A percentile compares a stretch with the other conserved stretches of the same genome.
Evolutionary conservation across 495 filamentous ascomycete species (phyloP).

Genomic region (Penicillium coprophilum): DNA sequence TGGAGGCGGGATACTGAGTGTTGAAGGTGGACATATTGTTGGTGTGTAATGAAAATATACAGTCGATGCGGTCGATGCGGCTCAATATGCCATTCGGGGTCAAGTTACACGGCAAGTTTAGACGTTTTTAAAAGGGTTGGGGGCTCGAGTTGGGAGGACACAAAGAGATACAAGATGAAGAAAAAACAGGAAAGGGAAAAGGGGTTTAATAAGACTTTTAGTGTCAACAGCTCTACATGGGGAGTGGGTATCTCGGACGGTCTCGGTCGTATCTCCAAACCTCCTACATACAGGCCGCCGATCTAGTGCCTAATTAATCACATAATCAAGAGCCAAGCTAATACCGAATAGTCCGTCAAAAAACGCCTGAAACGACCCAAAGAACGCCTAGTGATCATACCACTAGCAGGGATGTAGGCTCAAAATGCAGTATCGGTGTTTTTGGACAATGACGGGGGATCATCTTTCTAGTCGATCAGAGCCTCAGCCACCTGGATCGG

Average conservation of each 20-base stretch:
- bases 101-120: background rate
- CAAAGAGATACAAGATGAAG: background rate
- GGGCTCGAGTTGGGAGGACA: background rate
- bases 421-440: background rate
- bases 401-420: background rate
- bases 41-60: background rate
- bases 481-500: slow-evolving; percentile 9
- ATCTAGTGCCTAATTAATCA: slow-evolving; percentile 6
- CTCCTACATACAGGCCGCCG: background rate
- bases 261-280: slow-evolving; percentile 1
- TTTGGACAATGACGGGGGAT: slow-evolving; percentile 45
- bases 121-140: background rate
- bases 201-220: slow-evolving; percentile 4
- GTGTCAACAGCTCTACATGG: background rate
- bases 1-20: background rate
- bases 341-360: background rate
- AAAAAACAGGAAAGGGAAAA: background rate
- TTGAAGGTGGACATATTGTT: slow-evolving; percentile 3
- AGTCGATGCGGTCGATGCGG: background rate
- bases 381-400: slow-evolving; percentile 3
- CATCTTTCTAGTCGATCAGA: slow-evolving; percentile 7
- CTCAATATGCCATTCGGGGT: slow-evolving; percentile 1
- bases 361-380: slow-evolving; percentile 2
- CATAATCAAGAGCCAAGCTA: background rate
- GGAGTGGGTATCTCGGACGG: background rate